Evolutionary conservation across 345 rosid genomes (phyloP).

Genomic region (Bruguiera parviflora): DNA sequence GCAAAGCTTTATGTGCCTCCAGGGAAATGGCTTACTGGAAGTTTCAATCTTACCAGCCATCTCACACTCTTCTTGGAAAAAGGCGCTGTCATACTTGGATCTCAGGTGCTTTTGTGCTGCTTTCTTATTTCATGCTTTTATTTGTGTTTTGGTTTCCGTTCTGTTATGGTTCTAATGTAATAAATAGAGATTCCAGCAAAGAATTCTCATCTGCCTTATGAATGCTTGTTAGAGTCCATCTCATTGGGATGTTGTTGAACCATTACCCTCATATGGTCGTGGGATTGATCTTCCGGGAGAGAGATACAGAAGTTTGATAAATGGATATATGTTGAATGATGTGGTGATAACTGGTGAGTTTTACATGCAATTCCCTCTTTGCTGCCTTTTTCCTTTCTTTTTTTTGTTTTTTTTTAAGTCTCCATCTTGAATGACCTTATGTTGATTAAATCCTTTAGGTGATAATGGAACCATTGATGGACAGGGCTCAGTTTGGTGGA

Average conservation of each 20-base stretch:
- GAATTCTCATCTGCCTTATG: conserved; percentile 1
- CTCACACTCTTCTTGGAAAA: conserved; percentile 90
- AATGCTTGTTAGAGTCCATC: conserved; percentile 54
- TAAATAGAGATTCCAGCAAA: not conserved
- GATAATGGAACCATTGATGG: conserved; percentile 90
- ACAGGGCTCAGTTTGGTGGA: conserved; percentile 91
- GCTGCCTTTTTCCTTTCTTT: not conserved
- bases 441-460: conserved; percentile 38
- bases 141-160: not conserved
- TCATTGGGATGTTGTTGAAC: conserved; percentile 77
- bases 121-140: not conserved
- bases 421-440: not conserved
- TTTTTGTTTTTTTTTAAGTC: not conserved
- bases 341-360: conserved; percentile 77
- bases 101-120: conserved; percentile 50
- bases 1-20: conserved; percentile 94
- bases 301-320: conserved; percentile 76
- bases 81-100: conserved; percentile 85
- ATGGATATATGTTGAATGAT: conserved; percentile 64
- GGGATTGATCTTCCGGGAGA: conserved; percentile 77
- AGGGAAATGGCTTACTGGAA: conserved; percentile 87
- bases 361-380: not conserved
- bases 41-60: conserved; percentile 93
- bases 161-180: not conserved
- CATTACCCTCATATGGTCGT: conserved; percentile 85